phyloP scores from a whole-genome alignment of 345 rosid genomes.

The Aurinia saxatilis region DNA sequence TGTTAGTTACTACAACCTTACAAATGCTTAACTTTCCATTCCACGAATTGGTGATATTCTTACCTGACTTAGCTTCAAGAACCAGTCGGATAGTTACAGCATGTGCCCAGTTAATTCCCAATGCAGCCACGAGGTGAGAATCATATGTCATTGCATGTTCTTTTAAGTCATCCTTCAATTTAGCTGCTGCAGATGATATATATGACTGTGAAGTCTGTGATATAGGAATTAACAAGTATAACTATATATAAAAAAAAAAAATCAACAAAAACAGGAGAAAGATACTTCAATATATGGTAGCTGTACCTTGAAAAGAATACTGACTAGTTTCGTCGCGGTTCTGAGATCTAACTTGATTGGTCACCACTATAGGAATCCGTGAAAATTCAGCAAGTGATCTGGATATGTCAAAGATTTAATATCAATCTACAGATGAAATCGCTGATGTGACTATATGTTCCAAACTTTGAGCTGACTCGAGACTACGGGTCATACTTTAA shows the following conservation, averaged over 20 bases:
- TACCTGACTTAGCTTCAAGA: slow-evolving; percentile 74
- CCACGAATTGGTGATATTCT: background rate
- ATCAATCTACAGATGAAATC: background rate
- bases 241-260: background rate
- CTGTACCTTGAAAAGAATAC: slow-evolving; percentile 66
- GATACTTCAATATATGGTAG: slow-evolving; percentile 7
- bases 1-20: background rate
- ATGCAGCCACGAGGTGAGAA: slow-evolving; percentile 72
- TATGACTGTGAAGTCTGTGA: background rate
- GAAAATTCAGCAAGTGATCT: slow-evolving; percentile 88
- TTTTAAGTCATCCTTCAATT: slow-evolving; percentile 22
- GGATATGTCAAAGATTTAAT: background rate
- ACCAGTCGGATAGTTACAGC: slow-evolving; percentile 70
- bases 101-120: slow-evolving; percentile 85
- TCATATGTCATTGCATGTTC: slow-evolving; percentile 37
- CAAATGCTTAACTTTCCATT: background rate
- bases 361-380: slow-evolving; percentile 71
- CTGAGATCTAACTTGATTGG: slow-evolving; percentile 87
- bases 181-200: slow-evolving; percentile 31
- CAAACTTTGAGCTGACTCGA: background rate
- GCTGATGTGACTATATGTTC: background rate
- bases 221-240: background rate
- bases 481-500: slow-evolving; percentile 48
- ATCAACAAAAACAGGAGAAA: background rate
- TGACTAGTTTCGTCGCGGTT: slow-evolving; percentile 38